Evolutionary conservation across 768 basidiomycete genomes (phyloP), one percentile per base, ranked within the genome.

Genomic region (Leccinum boreale): DNA sequence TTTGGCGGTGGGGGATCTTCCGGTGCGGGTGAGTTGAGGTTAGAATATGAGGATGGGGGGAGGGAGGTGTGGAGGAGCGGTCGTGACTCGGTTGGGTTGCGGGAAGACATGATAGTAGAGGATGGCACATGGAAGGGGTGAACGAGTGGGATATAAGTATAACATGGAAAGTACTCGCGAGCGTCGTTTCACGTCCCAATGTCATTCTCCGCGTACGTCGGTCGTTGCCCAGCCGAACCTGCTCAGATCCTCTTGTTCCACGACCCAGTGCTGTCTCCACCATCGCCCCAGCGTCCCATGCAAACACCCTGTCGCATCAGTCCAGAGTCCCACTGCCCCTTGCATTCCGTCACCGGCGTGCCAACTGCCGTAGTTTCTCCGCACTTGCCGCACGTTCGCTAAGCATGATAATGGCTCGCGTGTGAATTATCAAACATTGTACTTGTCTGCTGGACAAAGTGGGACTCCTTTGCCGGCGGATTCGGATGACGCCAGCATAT

Each of bases 51-150:
- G 53, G 79, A 71, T 50, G 58, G 50, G 4, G 10, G 42, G 9
- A 14, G 45, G 4, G 57, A 17, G 48, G 79, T 75, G 2, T 2
- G 68, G 70, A 89, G 78, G 71, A 89, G 79, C 53, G 86, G 81
- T 58, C 76, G 78, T 50, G 84, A 79, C 72, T 85, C 82, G 60
- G 75, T 74, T 36, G 44, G 21, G 17, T 28, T 35, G 55, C 7
- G 12, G 60, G 78, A 73, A 66, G 70, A 59, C 77, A 78, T 78
- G 64, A 49, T 53, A 46, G 23, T 51, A 46, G 23, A 15, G 26
- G 4, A 17, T 45, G 21, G 36, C 49, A 24, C 24, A 50, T 31
- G 29, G 17, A 29, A 12, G 11, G 17, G 29, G 29, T 24, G 9
- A 15, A 26, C 21, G 57, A 50, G 49, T 28, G 29, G 59, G 63